Evolutionary conservation across 495 filamentous ascomycete species (phyloP), one percentile per base, ranked within the genome.

Genomic region (Aspergillus egyptiacus): DNA sequence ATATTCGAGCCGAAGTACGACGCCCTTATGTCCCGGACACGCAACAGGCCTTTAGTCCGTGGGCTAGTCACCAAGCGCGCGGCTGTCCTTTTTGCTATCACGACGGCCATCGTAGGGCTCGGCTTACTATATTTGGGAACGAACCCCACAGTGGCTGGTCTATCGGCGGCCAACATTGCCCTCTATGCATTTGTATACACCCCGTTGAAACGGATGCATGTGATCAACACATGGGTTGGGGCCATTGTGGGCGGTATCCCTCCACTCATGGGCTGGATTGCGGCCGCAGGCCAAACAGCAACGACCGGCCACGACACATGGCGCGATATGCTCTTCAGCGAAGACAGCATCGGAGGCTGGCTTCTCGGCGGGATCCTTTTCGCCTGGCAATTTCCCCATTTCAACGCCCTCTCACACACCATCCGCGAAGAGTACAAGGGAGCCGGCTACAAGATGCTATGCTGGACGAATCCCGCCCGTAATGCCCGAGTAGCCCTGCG

Each of bases 381-480:
- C 50, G 87, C 89, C 1, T 98, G 93, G 93, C 93, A 98, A 64
- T 97, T 97, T 59, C 89, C 93, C 10, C 93, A 98, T 63, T 98
- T 98, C 72, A 96, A 95, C 72, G 83, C 89, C 0, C 72, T 98
- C 8, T 89, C 85, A 18, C 93, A 89, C 77, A 68, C 78, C 8
- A 93, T 97, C 48, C 75, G 87, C 6, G 85, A 95, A 1, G 94
- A 98, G 58, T 98, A 98, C 69, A 83, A 80, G 54, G 72, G 74
- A 6, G 93, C 90, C 0, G 93, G 93, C 0, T 88, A 96, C 64
- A 73, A 84, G 51, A 98, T 98, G 93, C 78, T 96, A 18, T 78
- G 72, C 47, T 97, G 91, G 87, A 79, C 82, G 18, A 94, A 97
- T 62, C 89, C 89, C 3, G 79, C 82, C 0, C 73, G 80, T 46